Percentiles rank a stretch among this genome's conserved stretches.
Evolutionary conservation across 2,329 filamentous ascomycete genomes (phyloP).

Genomic region (Parascedosporium putredinis): DNA sequence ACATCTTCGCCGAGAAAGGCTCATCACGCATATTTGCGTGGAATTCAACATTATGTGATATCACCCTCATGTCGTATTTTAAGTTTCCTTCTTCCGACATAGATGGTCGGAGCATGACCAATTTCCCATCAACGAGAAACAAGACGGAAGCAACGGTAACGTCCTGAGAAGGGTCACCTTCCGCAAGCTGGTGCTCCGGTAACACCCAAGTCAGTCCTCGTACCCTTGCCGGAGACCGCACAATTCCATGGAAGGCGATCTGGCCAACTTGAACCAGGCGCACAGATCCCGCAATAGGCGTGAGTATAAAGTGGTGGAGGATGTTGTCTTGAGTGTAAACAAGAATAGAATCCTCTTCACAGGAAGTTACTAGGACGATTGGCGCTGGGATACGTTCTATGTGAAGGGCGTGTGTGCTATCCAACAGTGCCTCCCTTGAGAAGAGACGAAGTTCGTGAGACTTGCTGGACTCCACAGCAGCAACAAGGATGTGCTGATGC

Average conservation of each 20-base stretch:
- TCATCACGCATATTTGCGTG: slow-evolving; percentile 89
- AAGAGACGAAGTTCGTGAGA: slow-evolving; percentile 85
- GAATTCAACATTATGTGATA: slow-evolving; percentile 93
- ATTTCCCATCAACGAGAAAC: slow-evolving; percentile 94
- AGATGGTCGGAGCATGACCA: slow-evolving; percentile 83
- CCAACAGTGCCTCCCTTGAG: slow-evolving; percentile 73
- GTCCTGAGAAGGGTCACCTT: slow-evolving; percentile 92
- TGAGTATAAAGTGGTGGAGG: slow-evolving; percentile 88
- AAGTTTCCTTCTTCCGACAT: slow-evolving; percentile 71
- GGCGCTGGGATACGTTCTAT: slow-evolving; percentile 70
- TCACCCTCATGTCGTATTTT: slow-evolving; percentile 96
- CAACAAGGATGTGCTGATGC: slow-evolving; percentile 92
- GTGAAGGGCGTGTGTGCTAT: slow-evolving; percentile 62
- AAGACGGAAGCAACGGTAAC: slow-evolving; percentile 87
- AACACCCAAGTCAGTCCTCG: slow-evolving; percentile 92
- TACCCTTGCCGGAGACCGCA: slow-evolving; percentile 83
- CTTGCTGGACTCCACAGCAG: slow-evolving; percentile 77
- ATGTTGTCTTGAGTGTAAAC: slow-evolving; percentile 97
- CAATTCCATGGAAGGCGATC: slow-evolving; percentile 94
- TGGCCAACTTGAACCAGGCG: slow-evolving; percentile 89
- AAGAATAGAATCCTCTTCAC: slow-evolving; percentile 85
- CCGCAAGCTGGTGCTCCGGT: slow-evolving; percentile 76
- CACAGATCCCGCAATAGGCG: slow-evolving; percentile 56
- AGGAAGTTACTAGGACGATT: slow-evolving; percentile 80
- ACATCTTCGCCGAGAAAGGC: slow-evolving; percentile 28